Evolutionary conservation across 768 basidiomycete genomes (phyloP).

Genomic region (Kockovaella imperatae): DNA sequence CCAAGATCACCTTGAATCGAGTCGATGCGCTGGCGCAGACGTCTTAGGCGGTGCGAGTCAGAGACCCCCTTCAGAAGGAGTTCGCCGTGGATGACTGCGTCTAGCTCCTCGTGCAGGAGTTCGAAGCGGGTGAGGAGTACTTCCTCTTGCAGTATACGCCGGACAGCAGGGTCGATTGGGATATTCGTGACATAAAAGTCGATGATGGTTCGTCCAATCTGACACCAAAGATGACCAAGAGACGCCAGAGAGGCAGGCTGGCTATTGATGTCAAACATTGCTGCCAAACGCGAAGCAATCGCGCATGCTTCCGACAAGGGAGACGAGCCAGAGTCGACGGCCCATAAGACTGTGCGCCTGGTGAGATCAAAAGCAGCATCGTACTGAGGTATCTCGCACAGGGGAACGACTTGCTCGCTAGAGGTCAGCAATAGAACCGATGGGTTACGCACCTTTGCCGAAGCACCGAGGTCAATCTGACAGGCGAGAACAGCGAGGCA

Average conservation of each 20-base stretch:
- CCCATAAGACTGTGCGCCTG: constrained; percentile 7
- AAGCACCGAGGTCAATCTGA: constrained; percentile 19
- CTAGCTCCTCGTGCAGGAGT: constrained; percentile 21
- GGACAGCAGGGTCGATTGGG: constrained; percentile 76
- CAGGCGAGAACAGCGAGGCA: constrained; percentile 35
- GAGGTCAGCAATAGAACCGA: not conserved
- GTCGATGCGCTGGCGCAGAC: constrained; percentile 2
- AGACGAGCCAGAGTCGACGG: not conserved
- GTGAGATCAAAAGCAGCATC: constrained; percentile 16
- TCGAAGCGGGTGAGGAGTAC: constrained; percentile 11
- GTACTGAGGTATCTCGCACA: constrained; percentile 15
- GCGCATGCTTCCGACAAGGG: not conserved
- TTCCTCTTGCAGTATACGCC: constrained; percentile 19
- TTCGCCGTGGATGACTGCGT: constrained; percentile 19
- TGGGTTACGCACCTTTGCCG: constrained; percentile 26
- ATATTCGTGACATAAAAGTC: constrained; percentile 71
- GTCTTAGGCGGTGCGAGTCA: constrained; percentile 18
- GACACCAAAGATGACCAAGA: constrained; percentile 57
- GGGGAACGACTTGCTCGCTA: constrained; percentile 4
- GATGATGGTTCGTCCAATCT: constrained; percentile 55
- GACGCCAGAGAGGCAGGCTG: not conserved
- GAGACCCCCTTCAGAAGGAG: constrained; percentile 25
- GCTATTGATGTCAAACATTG: no score
- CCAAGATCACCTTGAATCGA: constrained; percentile 6
- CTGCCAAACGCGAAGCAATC: no score